These are phyloP conservation scores for Colletotrichum noveboracense DNA, from an alignment of 2,329 filamentous ascomycete genomes.

Conservation along the genomic window DNA sequence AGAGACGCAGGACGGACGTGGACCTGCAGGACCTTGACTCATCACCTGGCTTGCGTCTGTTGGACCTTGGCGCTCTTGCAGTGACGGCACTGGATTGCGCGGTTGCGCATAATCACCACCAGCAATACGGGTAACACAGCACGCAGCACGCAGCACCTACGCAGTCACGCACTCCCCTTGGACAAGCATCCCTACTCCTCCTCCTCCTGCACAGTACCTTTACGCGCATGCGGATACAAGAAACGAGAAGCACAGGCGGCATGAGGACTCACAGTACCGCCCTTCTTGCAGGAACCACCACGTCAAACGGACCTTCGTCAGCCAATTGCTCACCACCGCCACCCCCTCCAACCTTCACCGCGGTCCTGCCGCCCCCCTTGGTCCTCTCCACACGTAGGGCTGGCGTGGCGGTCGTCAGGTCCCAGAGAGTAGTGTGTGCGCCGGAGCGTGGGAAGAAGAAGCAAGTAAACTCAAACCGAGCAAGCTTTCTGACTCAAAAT, in stretches of 20 bases:
- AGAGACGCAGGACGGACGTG: not conserved
- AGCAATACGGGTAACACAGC: not conserved
- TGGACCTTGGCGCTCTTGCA: not conserved
- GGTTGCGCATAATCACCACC: slow-evolving; percentile 2
- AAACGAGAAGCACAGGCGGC: not conserved
- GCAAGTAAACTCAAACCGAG: slow-evolving; percentile 18
- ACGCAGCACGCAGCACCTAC: not conserved
- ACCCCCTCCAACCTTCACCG: not conserved
- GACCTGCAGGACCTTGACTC: slow-evolving; percentile 11
- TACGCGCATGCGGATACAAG: not conserved
- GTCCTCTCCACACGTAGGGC: slow-evolving; percentile 17
- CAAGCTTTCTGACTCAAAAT: slow-evolving; percentile 16
- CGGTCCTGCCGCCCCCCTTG: not conserved
- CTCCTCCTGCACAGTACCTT: slow-evolving; percentile 15
- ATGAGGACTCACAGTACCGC: not conserved
- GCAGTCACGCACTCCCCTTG: not conserved
- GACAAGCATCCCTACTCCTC: not conserved
- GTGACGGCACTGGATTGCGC: slow-evolving; percentile 17
- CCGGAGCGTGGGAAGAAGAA: not conserved
- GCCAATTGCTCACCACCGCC: slow-evolving; percentile 11
- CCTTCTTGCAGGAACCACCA: slow-evolving; percentile 9
- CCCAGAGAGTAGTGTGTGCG: not conserved
- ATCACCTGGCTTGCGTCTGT: slow-evolving; percentile 20
- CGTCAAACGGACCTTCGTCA: not conserved
- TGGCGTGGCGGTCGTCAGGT: slow-evolving; percentile 2